Base-by-base conservation (phyloP, 1,284 basidiomycete genomes). In the Sanguinoderma infundibulare region DNA sequence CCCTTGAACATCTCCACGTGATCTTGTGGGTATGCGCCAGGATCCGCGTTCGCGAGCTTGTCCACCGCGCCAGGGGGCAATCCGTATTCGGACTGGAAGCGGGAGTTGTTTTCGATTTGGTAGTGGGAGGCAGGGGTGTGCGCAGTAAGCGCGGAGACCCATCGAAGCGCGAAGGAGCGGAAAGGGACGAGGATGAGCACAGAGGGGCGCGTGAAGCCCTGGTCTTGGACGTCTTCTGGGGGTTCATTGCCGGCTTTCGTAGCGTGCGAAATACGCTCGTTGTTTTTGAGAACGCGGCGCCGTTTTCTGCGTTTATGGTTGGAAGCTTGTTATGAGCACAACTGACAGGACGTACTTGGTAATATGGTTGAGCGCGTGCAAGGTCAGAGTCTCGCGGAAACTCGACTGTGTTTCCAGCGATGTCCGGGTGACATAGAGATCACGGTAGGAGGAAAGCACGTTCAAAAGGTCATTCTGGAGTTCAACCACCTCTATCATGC, bases 191-290 rank as follows among this genome's bases (percentile, higher is more conserved):
- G 87, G 60, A 99, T 79, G 55, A 99, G 90, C 12, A 98, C 83
- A 42, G 97, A 97, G 22, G 98, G 97, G 8, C 98, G 91, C 1
- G 96, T 98, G 78, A 98, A 99, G 24, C 97, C 96, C 82, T 98
- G 97, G 74, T 99, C 97, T 75, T 95, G 92, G 7, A 94, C 85
- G 64, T 94, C 91, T 72, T 89, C 85, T 7, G 85, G 84, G 6
- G 82, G 80, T 42, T 85, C 77, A 2, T 78, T 81, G 61, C 80
- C 78, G 15, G 81, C 72, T 77, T 91, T 86, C 1, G 81, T 74
- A 5, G 87, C 85, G 65, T 89, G 85, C 0, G 91, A 84, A 14
- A 98, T 83, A 50, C 89, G 88, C 68, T 98, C 95, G 72, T 98
- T 98, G 75, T 97, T 98, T 73, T 96, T 96, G 17, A 98, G 82